Evolutionary conservation across 2,329 filamentous ascomycete species (phyloP).

Genomic region (Sporothrix brasiliensis): DNA sequence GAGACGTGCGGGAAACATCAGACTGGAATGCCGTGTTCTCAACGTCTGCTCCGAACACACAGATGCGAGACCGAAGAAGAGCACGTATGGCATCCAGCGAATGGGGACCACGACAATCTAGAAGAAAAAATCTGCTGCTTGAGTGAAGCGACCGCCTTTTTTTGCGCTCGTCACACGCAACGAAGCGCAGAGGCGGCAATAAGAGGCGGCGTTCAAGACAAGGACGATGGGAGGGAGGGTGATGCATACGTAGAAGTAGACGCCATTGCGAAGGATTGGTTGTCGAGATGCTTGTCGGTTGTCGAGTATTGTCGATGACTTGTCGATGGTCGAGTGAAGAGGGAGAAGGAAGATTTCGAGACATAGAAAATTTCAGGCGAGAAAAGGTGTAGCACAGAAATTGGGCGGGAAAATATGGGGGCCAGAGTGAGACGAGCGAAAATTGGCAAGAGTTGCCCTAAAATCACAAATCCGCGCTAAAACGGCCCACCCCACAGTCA

Average conservation of each 20-base stretch:
- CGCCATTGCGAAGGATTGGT: slow-evolving; percentile 32
- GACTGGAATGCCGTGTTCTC: slow-evolving; percentile 63
- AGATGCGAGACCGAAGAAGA: not conserved
- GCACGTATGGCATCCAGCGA: slow-evolving; percentile 61
- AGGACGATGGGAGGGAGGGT: slow-evolving; percentile 15
- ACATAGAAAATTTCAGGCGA: slow-evolving; percentile 22
- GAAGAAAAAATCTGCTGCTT: slow-evolving; percentile 47
- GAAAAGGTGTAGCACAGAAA: not conserved
- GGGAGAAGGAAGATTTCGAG: slow-evolving; percentile 20
- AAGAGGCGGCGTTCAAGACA: not conserved
- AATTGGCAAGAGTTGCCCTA: slow-evolving; percentile 19
- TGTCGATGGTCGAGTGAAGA: slow-evolving; percentile 27
- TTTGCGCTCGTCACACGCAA: not conserved
- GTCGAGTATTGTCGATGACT: slow-evolving; percentile 16
- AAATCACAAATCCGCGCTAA: not conserved
- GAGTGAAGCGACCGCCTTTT: slow-evolving; percentile 17
- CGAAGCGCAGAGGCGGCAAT: not conserved
- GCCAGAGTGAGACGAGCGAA: slow-evolving; percentile 1
- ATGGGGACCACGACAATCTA: slow-evolving; percentile 80
- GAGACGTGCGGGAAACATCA: slow-evolving; percentile 71
- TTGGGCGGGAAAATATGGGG: not conserved
- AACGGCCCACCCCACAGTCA: slow-evolving; percentile 15
- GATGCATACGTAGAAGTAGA: slow-evolving; percentile 35
- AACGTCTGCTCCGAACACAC: not conserved
- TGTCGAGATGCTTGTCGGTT: slow-evolving; percentile 27